Conservation (phyloP, 2,329 filamentous ascomycete species). For the Escovopsis sp. region DNA sequence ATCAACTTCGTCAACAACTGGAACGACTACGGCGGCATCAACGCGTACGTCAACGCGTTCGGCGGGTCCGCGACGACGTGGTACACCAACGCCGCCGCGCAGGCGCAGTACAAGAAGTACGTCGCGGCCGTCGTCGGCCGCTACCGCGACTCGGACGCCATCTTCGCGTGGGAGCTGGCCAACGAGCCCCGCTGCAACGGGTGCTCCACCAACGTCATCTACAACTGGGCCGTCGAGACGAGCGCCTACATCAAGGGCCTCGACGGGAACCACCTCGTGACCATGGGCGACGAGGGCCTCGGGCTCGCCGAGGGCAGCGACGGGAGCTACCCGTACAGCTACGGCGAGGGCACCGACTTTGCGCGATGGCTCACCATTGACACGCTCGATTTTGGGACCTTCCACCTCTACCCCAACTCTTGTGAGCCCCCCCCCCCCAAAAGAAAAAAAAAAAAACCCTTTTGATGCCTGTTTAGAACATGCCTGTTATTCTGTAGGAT, state of each 20-base stretch:
- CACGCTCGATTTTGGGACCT: slow-evolving; percentile 33
- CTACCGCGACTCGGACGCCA: slow-evolving; percentile 29
- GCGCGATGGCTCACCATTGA: slow-evolving; percentile 34
- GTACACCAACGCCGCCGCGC: slow-evolving; percentile 39
- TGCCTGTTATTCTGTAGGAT: slow-evolving; percentile 6
- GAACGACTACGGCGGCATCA: slow-evolving; percentile 52
- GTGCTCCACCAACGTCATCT: slow-evolving; percentile 1
- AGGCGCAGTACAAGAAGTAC: slow-evolving; percentile 40
- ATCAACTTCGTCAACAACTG: slow-evolving; percentile 55
- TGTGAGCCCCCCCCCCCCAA: slow-evolving; percentile 10
- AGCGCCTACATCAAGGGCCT: slow-evolving; percentile 48
- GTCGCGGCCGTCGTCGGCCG: slow-evolving; percentile 32
- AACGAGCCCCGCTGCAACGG: slow-evolving; percentile 20
- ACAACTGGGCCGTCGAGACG: slow-evolving; percentile 38
- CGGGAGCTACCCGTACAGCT: slow-evolving; percentile 36
- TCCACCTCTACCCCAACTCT: slow-evolving; percentile 17
- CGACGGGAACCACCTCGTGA: slow-evolving; percentile 48
- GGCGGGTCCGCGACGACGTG: slow-evolving; percentile 38
- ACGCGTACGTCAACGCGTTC: slow-evolving; percentile 43
- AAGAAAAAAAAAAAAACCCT: no score
- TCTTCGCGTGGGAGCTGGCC: slow-evolving; percentile 36
- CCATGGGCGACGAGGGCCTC: slow-evolving; percentile 43
- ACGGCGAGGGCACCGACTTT: slow-evolving; percentile 36
- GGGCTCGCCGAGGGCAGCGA: slow-evolving; percentile 28
- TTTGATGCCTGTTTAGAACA: neutral